These are phyloP conservation scores for Alternaria rosae DNA, from an alignment of 2,329 filamentous ascomycete genomes.

Conservation along the genomic window DNA sequence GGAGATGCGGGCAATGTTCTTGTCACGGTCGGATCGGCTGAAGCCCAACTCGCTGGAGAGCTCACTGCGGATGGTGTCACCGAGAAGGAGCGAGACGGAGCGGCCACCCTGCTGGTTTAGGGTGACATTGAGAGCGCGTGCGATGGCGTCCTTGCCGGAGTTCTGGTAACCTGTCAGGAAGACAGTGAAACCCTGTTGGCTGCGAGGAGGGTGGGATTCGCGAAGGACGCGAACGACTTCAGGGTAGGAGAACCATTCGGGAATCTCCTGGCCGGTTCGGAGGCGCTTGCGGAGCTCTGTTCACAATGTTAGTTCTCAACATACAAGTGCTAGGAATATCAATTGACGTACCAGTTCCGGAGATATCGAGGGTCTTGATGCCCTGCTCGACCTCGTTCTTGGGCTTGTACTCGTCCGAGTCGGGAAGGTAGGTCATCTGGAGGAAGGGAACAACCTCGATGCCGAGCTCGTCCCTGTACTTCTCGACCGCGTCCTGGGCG, in stretches of 20 bases:
- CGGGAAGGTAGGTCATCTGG: slow-evolving; percentile 98
- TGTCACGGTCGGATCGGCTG: slow-evolving; percentile 88
- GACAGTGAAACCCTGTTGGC: slow-evolving; percentile 94
- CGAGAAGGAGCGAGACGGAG: slow-evolving; percentile 90
- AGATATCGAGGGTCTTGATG: slow-evolving; percentile 73
- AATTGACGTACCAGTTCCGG: slow-evolving; percentile 53
- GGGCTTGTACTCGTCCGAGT: slow-evolving; percentile 94
- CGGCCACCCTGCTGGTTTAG: slow-evolving; percentile 98
- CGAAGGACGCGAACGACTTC: slow-evolving; percentile 96
- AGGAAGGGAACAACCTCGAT: slow-evolving; percentile 99
- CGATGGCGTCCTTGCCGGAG: slow-evolving; percentile 95
- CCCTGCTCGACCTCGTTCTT: slow-evolving; percentile 87
- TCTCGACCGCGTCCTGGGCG: slow-evolving; percentile 93
- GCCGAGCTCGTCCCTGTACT: slow-evolving; percentile 94
- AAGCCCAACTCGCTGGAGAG: slow-evolving; percentile 96
- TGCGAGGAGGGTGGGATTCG: slow-evolving; percentile 92
- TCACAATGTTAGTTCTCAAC: background rate
- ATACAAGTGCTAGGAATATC: background rate
- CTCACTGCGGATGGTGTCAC: slow-evolving; percentile 93
- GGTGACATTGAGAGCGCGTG: slow-evolving; percentile 92
- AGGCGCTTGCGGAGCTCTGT: slow-evolving; percentile 88
- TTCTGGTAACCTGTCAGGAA: slow-evolving; percentile 98
- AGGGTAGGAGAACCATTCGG: slow-evolving; percentile 99
- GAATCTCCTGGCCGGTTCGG: slow-evolving; percentile 90
- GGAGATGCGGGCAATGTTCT: slow-evolving; percentile 93